Evolutionary conservation across 2,329 filamentous ascomycete species (phyloP).

Genomic region (Scortechinia acanthostroma): DNA sequence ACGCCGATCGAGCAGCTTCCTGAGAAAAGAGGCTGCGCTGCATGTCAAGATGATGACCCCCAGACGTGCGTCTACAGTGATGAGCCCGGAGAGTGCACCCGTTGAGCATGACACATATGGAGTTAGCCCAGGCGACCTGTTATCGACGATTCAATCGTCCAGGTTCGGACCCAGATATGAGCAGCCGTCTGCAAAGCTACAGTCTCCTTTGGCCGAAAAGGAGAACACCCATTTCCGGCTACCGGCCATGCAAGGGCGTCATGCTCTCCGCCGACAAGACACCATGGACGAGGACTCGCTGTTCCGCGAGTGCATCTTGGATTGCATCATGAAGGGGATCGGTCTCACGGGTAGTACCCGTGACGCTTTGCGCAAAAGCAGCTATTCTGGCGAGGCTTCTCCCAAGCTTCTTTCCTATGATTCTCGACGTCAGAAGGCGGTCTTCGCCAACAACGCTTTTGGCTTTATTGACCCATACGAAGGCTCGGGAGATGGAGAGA

Average conservation of each 20-base stretch:
- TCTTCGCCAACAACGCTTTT: conserved; percentile 77
- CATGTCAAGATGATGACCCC: conserved; percentile 45
- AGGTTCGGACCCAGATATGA: conserved; percentile 31
- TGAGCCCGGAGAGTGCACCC: background rate
- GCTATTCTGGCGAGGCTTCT: conserved; percentile 72
- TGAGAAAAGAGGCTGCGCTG: conserved; percentile 74
- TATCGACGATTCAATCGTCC: conserved; percentile 70
- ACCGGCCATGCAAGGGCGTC: background rate
- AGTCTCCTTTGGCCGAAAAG: background rate
- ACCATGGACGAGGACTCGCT: conserved; percentile 80
- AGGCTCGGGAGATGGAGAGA: conserved; percentile 70
- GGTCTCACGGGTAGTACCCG: conserved; percentile 64
- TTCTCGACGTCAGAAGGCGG: conserved; percentile 69
- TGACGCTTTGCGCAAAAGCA: conserved; percentile 49
- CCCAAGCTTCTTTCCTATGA: conserved; percentile 81
- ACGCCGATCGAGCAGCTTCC: conserved; percentile 64
- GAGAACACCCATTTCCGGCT: background rate
- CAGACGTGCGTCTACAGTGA: background rate
- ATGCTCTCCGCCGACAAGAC: conserved; percentile 60
- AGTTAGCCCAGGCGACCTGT: conserved; percentile 69
- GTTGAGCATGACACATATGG: conserved; percentile 24
- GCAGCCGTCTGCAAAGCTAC: background rate
- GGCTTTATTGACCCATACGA: conserved; percentile 85
- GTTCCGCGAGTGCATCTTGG: conserved; percentile 82
- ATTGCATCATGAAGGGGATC: conserved; percentile 92